Evolutionary conservation across 208 protist species (phyloP), one percentile per base, ranked within the genome.

Genomic region (Leishmania tropica): DNA sequence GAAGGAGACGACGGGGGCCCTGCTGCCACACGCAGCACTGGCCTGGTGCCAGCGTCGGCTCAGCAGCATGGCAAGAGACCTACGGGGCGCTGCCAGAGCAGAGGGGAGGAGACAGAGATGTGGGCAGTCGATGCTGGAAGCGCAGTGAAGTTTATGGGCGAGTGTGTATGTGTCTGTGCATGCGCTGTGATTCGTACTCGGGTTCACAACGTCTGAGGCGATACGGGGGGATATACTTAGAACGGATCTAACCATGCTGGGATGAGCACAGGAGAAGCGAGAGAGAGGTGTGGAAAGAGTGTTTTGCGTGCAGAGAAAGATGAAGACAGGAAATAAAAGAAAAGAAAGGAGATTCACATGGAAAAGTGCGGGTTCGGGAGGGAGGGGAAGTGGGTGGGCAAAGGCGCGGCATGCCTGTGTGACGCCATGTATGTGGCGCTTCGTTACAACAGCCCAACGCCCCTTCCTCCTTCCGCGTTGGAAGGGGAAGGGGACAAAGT

Each of bases 1-100:
- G 81, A 90, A 90, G 76, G 80, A 75, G 21, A 53, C 48, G 11
- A 75, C 21, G 2, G 58, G 31, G 51, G 15, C 53, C 51, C 4
- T 64, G 51, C 42, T 13, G 35, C 6, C 65, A 67, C 48, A 21
- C 11, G 64, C 67, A n/a, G 64, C 58, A 5, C 68, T 53, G 19
- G 40, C 40, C 1, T 19, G 51, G 31, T 24, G 58, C 54, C 53
- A 68, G 3, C 45, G 83, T 35, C 76, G 71, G n/a, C 51, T 82
- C 7, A 76, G 73, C 58, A 81, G 64, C 76, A 82, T 78, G 31
- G 4, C 62, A 35, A 21, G 24, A 31, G 10, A 58, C 2, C 11
- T 47, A 74, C 37, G 42, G 45, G 37, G 68, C 19, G 68, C 68
- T 28, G 17, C 68, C 19, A 74, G 68, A n/a, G 51, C 5, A 24